Base-by-base conservation (phyloP, 176 grass and related monocot species). In the Avena atlantica region DNA sequence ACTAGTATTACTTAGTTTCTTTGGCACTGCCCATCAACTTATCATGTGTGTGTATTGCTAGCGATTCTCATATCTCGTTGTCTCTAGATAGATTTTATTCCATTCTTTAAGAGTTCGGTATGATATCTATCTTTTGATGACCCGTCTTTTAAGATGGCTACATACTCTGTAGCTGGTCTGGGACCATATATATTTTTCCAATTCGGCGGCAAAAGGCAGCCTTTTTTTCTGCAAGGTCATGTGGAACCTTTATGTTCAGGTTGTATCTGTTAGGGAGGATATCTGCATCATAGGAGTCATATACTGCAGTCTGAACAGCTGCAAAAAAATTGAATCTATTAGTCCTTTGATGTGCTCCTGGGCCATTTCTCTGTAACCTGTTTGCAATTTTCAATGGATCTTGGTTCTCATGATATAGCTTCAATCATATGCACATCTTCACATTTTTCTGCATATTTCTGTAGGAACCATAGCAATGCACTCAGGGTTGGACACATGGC, bases 241-340 rank as follows among this genome's bases (percentile, higher is more conserved):
- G 37, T 40, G 44, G 5, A 78, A 79, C 40, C 19, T 84, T 21
- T 67, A 2, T 83, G 34, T 25, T 19, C n/a, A 15, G 8, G 78
- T 31, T 89, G 25, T 84, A 67, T 63, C 6, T 73, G 27, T 64
- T 79, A 10, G 52, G 12, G 7, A 58, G 23, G 49, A 48, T 21
- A 48, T 57, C n/a, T 76, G 52, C 59, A 68, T 83, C 50, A 58
- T 64, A 40, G 20, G 67, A 53, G 57, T 62, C 78, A 8, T 34
- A 36, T 34, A 36, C 82, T 56, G 69, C 48, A 86, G 45, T 67
- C 12, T 76, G 42, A 74, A 75, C 45, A 34, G n/a, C 63, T 74
- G 75, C 87, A 65, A n/a, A 44, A 68, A 84, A 65, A 76, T 52
- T 21, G 10, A 51, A 55, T 29, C 27, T 37, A 16, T 17, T 53